Evolutionary conservation across 2,329 filamentous ascomycete species (phyloP).

Genomic region (Colletotrichum sp.): DNA sequence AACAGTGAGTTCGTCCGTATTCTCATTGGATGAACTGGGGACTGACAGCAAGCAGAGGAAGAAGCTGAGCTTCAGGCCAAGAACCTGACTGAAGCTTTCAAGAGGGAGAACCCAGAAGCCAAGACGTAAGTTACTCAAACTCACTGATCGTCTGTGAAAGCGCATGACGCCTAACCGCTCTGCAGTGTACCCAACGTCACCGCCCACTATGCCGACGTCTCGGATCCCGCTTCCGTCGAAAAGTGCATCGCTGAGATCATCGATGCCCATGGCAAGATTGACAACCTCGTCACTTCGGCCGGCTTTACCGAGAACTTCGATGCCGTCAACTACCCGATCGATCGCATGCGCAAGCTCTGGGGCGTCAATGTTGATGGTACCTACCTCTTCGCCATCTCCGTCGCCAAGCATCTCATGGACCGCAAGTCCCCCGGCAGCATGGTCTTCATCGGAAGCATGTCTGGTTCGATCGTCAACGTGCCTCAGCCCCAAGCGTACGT

Average conservation of each 20-base stretch:
- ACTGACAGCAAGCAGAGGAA: slow-evolving; percentile 44
- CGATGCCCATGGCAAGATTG: slow-evolving; percentile 78
- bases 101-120: slow-evolving; percentile 78
- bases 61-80: slow-evolving; percentile 81
- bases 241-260: slow-evolving; percentile 74
- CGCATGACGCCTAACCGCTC: background rate
- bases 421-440: slow-evolving; percentile 82
- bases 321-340: slow-evolving; percentile 87
- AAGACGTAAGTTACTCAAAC: slow-evolving; percentile 53
- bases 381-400: slow-evolving; percentile 83
- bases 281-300: slow-evolving; percentile 93
- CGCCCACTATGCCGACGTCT: slow-evolving; percentile 88
- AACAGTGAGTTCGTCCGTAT: slow-evolving; percentile 69
- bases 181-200: slow-evolving; percentile 79
- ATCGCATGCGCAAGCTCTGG: slow-evolving; percentile 93
- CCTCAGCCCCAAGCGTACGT: slow-evolving; percentile 84
- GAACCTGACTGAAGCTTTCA: slow-evolving; percentile 77
- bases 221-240: slow-evolving; percentile 79
- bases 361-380: slow-evolving; percentile 92
- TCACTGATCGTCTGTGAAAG: background rate
- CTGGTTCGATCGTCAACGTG: slow-evolving; percentile 90
- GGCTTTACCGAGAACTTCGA: slow-evolving; percentile 97
- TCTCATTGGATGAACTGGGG: background rate
- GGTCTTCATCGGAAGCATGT: slow-evolving; percentile 96
- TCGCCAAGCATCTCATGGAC: slow-evolving; percentile 89